Conservation (phyloP, 169 alveolate species). For the Plasmodium vivax region DNA sequence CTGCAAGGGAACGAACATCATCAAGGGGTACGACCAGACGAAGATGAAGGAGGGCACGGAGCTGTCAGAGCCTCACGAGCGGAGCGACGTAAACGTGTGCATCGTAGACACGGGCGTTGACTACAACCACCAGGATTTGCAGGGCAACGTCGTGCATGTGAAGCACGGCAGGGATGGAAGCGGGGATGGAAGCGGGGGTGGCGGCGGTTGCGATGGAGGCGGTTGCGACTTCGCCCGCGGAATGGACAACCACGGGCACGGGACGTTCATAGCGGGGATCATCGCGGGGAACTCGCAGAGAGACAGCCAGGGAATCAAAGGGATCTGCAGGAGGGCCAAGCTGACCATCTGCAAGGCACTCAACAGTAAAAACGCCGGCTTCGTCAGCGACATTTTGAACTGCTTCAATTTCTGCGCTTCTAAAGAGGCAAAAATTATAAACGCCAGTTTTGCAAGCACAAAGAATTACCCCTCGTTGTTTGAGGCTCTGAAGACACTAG, state of each 20-base stretch:
- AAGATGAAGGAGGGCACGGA: background rate
- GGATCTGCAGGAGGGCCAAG: slow-evolving; percentile 67
- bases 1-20: slow-evolving; percentile 3
- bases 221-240: slow-evolving; percentile 63
- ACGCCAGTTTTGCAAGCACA: slow-evolving; percentile 71
- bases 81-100: slow-evolving; percentile 63
- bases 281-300: slow-evolving; percentile 47
- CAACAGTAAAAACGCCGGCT: slow-evolving; percentile 76
- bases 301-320: slow-evolving; percentile 13
- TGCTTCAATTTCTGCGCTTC: slow-evolving; percentile 74
- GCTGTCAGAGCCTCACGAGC: background rate
- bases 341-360: slow-evolving; percentile 77
- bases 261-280: slow-evolving; percentile 87
- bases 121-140: slow-evolving; percentile 83
- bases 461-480: slow-evolving; percentile 20
- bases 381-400: slow-evolving; percentile 75
- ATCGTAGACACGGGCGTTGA: slow-evolving; percentile 91
- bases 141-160: slow-evolving; percentile 81
- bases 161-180: slow-evolving; percentile 66
- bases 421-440: slow-evolving; percentile 62
- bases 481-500: slow-evolving; percentile 9
- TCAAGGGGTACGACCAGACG: slow-evolving; percentile 11
- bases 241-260: slow-evolving; percentile 87
- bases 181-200: background rate
- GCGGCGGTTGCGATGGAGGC: slow-evolving; percentile 78